Percentiles rank a stretch among this genome's conserved stretches.
These are phyloP conservation scores for Penicillium brasilianum DNA, from an alignment of 2,329 filamentous ascomycete species.

Conservation along the genomic window DNA sequence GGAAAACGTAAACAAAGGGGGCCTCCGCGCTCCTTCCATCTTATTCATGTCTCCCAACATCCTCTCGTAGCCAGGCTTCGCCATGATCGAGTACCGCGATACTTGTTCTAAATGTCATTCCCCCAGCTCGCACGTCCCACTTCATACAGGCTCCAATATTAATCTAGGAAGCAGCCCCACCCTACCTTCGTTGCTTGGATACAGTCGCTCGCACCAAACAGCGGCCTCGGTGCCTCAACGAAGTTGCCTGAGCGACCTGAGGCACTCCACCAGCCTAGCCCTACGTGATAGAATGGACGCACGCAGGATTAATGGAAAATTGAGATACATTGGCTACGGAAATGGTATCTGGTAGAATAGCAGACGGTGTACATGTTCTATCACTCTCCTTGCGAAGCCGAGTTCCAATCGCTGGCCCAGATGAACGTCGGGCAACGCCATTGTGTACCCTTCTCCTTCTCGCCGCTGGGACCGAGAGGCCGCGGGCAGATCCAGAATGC, in stretches of 20 bases:
- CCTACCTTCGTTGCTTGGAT: background rate
- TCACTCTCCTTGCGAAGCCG: slow-evolving; percentile 21
- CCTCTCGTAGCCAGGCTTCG: background rate
- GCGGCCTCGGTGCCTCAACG: background rate
- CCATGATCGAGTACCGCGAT: background rate
- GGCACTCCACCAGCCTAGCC: background rate
- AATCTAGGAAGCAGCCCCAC: background rate
- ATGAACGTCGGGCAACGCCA: slow-evolving; percentile 90
- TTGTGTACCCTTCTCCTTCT: slow-evolving; percentile 80
- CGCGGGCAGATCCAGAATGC: slow-evolving; percentile 72
- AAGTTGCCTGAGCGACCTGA: background rate
- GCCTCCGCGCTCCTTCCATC: background rate
- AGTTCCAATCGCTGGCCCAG: slow-evolving; percentile 68
- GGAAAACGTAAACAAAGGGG: background rate
- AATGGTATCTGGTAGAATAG: background rate
- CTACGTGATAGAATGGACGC: background rate
- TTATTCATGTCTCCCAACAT: background rate
- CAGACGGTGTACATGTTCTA: background rate
- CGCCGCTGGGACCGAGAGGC: slow-evolving; percentile 83
- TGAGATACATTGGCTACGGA: background rate
- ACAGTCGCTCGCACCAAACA: background rate
- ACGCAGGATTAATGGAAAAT: background rate
- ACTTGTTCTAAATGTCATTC: background rate
- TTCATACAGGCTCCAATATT: background rate
- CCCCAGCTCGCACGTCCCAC: background rate